Conservation (phyloP, 805 yeast genomes). For the Wickerhamomyces ciferrii region DNA sequence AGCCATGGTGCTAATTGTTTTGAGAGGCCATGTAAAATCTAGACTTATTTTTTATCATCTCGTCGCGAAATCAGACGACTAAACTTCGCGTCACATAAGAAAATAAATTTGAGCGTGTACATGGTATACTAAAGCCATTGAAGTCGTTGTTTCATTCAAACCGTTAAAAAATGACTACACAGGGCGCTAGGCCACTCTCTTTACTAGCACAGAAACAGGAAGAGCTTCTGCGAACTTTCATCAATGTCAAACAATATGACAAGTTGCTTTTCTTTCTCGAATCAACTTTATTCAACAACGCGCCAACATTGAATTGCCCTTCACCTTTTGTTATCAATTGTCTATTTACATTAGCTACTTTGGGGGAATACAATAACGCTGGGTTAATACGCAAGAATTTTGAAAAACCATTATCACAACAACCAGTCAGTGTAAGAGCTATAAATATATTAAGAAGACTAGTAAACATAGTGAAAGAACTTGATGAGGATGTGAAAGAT, state of each 20-base stretch:
- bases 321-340: slow-evolving; percentile 27
- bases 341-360: slow-evolving; percentile 31
- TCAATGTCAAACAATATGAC: slow-evolving; percentile 27
- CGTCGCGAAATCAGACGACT: no score
- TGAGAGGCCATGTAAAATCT: no score
- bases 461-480: slow-evolving; percentile 7
- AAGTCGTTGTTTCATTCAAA: no score
- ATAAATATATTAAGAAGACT: slow-evolving; percentile 22
- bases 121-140: no score
- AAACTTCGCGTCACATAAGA: no score
- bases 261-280: slow-evolving; percentile 31
- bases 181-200: background rate
- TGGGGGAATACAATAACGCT: slow-evolving; percentile 22
- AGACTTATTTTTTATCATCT: no score
- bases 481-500: background rate
- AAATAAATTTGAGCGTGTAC: no score
- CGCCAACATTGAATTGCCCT: slow-evolving; percentile 25
- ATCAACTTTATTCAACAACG: slow-evolving; percentile 14
- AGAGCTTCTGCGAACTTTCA: slow-evolving; percentile 14
- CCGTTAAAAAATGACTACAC: background rate
- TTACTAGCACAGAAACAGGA: slow-evolving; percentile 3
- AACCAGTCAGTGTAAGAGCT: slow-evolving; percentile 28
- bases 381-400: slow-evolving; percentile 20
- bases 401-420: slow-evolving; percentile 19
- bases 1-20: no score